Conservation (phyloP, 345 rosid genomes). For the Dipteronia sinensis region DNA sequence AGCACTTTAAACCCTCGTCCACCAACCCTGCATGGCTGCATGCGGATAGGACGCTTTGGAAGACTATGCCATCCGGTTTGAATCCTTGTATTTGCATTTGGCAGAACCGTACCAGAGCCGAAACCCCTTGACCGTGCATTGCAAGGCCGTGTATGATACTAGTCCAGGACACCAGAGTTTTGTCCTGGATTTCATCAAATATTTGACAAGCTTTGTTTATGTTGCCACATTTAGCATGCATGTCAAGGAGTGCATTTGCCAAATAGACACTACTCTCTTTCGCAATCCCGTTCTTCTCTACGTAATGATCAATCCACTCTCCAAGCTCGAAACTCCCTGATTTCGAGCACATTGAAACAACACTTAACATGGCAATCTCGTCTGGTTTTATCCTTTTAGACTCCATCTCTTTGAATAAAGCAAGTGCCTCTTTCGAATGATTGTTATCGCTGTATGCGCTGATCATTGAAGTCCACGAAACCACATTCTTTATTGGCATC, state of each 20-base stretch:
- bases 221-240: slow-evolving; percentile 54
- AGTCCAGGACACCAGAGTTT: slow-evolving; percentile 49
- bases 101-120: slow-evolving; percentile 38
- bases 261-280: slow-evolving; percentile 28
- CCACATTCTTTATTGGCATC: slow-evolving; percentile 32
- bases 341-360: slow-evolving; percentile 42
- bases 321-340: slow-evolving; percentile 38
- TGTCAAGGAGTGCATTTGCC: slow-evolving; percentile 45
- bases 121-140: slow-evolving; percentile 38
- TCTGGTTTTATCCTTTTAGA: slow-evolving; percentile 32
- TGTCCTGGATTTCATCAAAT: slow-evolving; percentile 38
- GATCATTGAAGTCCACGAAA: slow-evolving; percentile 46
- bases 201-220: slow-evolving; percentile 36
- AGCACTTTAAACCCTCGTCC: slow-evolving; percentile 38
- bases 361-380: slow-evolving; percentile 39
- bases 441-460: slow-evolving; percentile 27
- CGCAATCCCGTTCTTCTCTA: slow-evolving; percentile 27
- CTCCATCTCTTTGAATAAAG: slow-evolving; percentile 40
- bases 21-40: slow-evolving; percentile 49
- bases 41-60: slow-evolving; percentile 40
- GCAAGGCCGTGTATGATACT: slow-evolving; percentile 46
- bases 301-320: slow-evolving; percentile 36
- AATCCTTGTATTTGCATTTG: slow-evolving; percentile 39
- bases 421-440: slow-evolving; percentile 37
- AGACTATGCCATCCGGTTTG: slow-evolving; percentile 41